phyloP scores from a whole-genome alignment of 192 early-diverging fungal species.

The Coemansia sp. region DNA sequence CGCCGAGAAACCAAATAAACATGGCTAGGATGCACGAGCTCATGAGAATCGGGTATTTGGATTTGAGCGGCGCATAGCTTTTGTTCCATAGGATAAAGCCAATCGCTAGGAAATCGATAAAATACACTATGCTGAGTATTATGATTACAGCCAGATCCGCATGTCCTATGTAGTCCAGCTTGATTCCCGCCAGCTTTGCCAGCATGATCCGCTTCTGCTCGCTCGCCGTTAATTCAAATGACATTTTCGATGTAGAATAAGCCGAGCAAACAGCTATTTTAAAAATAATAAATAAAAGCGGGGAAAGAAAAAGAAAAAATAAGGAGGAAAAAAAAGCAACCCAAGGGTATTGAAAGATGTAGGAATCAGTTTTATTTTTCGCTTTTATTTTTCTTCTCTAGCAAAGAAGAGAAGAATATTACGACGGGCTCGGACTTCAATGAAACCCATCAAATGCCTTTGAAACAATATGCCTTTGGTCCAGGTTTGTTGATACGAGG shows the following conservation, averaged over 20 bases:
- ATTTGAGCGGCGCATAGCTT: constrained; percentile 53
- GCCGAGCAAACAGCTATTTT: no score
- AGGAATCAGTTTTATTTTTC: neutral
- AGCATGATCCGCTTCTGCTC: constrained; percentile 25
- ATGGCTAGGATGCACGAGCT: constrained; percentile 24
- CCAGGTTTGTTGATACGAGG: neutral
- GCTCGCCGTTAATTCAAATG: constrained; percentile 27
- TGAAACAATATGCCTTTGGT: neutral
- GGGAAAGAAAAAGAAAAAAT: constrained; percentile 5
- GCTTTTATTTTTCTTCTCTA: neutral
- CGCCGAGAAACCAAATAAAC: constrained; percentile 52
- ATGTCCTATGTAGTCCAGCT: constrained; percentile 43
- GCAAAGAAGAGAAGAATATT: neutral
- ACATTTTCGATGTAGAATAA: constrained; percentile 16
- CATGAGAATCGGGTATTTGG: constrained; percentile 53
- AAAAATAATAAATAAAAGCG: no score
- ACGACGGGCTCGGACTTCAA: neutral
- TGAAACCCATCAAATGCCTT: neutral
- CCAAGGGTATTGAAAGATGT: neutral
- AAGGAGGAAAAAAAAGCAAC: neutral
- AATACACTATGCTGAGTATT: constrained; percentile 25
- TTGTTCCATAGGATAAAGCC: constrained; percentile 44
- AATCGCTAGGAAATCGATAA: constrained; percentile 28
- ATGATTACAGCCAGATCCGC: constrained; percentile 31
- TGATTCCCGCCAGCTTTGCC: constrained; percentile 26